phyloP scores from a whole-genome alignment of 1,284 basidiomycete species.

The Heterobasidion irregulare region DNA sequence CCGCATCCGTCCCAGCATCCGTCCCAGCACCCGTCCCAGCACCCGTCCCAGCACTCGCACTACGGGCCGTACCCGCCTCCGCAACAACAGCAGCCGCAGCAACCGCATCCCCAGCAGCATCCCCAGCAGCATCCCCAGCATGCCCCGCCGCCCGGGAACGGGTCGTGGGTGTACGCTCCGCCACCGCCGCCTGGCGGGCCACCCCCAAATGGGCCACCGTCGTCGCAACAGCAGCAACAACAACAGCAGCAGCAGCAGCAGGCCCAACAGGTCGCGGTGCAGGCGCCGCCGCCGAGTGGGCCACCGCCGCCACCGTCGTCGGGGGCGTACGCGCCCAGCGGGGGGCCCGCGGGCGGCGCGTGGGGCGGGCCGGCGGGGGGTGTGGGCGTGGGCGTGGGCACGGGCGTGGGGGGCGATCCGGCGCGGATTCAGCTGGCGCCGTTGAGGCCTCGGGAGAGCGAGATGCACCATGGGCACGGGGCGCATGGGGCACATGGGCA shows the following conservation, averaged over 20 bases:
- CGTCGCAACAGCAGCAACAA: not conserved
- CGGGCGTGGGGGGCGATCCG: constrained; percentile 10
- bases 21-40: not conserved
- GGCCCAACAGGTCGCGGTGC: constrained; percentile 2
- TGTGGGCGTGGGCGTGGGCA: not conserved
- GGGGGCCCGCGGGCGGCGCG: constrained; percentile 9
- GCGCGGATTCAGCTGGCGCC: constrained; percentile 54
- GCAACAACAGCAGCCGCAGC: not conserved
- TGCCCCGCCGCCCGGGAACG: not conserved
- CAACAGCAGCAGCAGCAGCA: constrained; percentile 7
- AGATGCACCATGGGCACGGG: not conserved
- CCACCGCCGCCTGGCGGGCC: constrained; percentile 11
- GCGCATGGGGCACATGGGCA: constrained; percentile 21
- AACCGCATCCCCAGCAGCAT: constrained; percentile 1
- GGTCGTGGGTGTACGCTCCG: constrained; percentile 4
- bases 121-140: not conserved
- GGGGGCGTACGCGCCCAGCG: constrained; percentile 11
- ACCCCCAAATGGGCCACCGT: not conserved
- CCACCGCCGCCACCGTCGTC: constrained; percentile 12
- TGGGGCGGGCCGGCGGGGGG: constrained; percentile 6
- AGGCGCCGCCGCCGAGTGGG: constrained; percentile 6
- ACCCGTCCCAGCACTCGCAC: too few species aligned
- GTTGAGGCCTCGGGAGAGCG: constrained; percentile 14
- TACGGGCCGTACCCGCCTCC: constrained; percentile 11
- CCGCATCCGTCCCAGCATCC: not conserved